A percentile compares a stretch with the other conserved stretches of the same genome.
Conservation (phyloP, 495 filamentous ascomycete genomes). For the Stereocaulon alpinum region DNA sequence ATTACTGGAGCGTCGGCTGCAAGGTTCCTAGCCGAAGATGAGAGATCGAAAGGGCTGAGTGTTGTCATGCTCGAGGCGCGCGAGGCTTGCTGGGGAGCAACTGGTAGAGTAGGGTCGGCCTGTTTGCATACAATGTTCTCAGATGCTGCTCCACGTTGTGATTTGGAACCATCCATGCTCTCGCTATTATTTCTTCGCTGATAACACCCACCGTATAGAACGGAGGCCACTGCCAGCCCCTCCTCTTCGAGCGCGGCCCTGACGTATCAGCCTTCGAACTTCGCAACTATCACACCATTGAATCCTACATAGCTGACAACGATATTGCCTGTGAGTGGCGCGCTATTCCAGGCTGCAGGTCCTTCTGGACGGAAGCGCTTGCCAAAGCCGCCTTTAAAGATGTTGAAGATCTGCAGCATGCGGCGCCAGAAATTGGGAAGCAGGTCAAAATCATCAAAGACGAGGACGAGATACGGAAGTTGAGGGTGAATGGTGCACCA, state of each 20-base stretch:
- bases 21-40: conserved; percentile 44
- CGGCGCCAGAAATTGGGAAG: conserved; percentile 41
- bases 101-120: conserved; percentile 40
- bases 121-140: background rate
- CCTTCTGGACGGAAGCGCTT: conserved; percentile 39
- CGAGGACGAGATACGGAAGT: conserved; percentile 24
- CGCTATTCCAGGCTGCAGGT: conserved; percentile 40
- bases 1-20: conserved; percentile 62
- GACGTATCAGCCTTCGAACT: conserved; percentile 56
- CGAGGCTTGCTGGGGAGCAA: conserved; percentile 71
- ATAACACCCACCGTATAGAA: conserved; percentile 34
- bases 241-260: conserved; percentile 40
- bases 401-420: conserved; percentile 32
- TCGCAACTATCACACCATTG: conserved; percentile 43
- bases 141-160: background rate
- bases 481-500: conserved; percentile 33
- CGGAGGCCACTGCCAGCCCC: conserved; percentile 64
- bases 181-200: background rate
- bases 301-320: conserved; percentile 39
- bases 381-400: conserved; percentile 35
- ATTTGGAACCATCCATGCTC: background rate
- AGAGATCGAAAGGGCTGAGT: conserved; percentile 27
- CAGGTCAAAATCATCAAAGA: conserved; percentile 23
- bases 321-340: conserved; percentile 54
- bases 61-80: conserved; percentile 71